Percentiles rank a stretch among this genome's conserved stretches.
These are phyloP conservation scores for Fusarium goolgardi DNA, from an alignment of 2,329 filamentous ascomycete species.

Conservation along the genomic window DNA sequence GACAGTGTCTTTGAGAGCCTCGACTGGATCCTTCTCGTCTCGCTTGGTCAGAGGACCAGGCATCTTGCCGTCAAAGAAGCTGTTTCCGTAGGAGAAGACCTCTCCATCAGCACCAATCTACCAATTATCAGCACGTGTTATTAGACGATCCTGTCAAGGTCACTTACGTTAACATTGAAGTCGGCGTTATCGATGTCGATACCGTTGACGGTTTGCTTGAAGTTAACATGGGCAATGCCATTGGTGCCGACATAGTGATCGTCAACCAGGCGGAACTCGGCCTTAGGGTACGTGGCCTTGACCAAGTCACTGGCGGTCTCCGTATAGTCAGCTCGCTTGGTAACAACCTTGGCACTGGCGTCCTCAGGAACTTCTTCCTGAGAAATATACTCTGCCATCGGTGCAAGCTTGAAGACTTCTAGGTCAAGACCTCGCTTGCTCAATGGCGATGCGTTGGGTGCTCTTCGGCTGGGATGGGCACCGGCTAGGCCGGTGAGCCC, in stretches of 20 bases:
- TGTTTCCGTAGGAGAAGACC: constrained; percentile 69
- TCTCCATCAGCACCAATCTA: constrained; percentile 62
- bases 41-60: constrained; percentile 56
- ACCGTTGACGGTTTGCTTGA: constrained; percentile 68
- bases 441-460: constrained; percentile 41
- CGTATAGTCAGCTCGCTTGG: constrained; percentile 53
- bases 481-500: constrained; percentile 51
- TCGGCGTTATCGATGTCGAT: constrained; percentile 71
- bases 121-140: background rate
- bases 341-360: constrained; percentile 37
- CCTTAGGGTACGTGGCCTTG: constrained; percentile 52
- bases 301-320: constrained; percentile 59
- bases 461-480: constrained; percentile 49
- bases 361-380: constrained; percentile 37
- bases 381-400: constrained; percentile 48
- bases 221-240: constrained; percentile 67
- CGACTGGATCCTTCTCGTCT: constrained; percentile 56
- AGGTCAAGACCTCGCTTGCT: constrained; percentile 51
- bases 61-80: constrained; percentile 57
- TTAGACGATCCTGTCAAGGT: fast-evolving
- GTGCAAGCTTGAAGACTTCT: constrained; percentile 49
- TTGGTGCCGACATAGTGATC: constrained; percentile 67
- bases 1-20: constrained; percentile 57
- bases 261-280: constrained; percentile 61
- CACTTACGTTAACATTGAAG: constrained; percentile 69